Base-by-base conservation (phyloP, 1,284 basidiomycete species). In the Cryptococcus deneoformans region DNA sequence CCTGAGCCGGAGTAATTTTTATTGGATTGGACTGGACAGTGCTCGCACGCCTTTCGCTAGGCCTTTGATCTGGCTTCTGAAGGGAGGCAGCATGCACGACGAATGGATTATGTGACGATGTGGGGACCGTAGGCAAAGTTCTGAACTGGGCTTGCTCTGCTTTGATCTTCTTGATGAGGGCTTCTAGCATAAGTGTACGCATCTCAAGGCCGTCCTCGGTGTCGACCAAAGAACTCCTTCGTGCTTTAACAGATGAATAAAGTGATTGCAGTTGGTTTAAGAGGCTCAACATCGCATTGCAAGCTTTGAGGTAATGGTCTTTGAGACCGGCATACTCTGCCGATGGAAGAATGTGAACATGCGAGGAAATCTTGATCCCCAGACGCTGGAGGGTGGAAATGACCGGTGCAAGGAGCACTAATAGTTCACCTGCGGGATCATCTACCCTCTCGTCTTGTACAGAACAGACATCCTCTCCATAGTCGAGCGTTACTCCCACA, bases 101-200 rank as follows among this genome's bases (percentile, higher is more conserved):
- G 42, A 70, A 68, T 5, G 68, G 68, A 46, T 65, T 65, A 3
- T 20, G 29, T 11, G 43, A n/a, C 9, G 10, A 12, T n/a, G 47
- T 1, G 12, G 47, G 11, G 12, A 24, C 20, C 9, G 6, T 24
- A 34, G 36, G 10, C 10, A 10, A 20, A 16, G 53, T 36, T 34
- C 12, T 35, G 12, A 54, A 51, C 29, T 46, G 47, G 16, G n/a
- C 45, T 14, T 43, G 46, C 51, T 72, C 70, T 6, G 46, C 29
- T 39, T 66, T 34, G 46, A 72, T 59, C 43, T 72, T 72, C 49
- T 60, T 66, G 20, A 35, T 49, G 16, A 72, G 52, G 1, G 70
- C 69, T 10, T 58, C 46, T 6, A 71, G 54, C 54, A 72, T 54
- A 4, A 69, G 57, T 7, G 54, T 14, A 5, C 61, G 49, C 70